These are phyloP conservation scores for Globisporangium megalacanthum DNA, from an alignment of 352 stramenopile genomes.

Conservation along the genomic window DNA sequence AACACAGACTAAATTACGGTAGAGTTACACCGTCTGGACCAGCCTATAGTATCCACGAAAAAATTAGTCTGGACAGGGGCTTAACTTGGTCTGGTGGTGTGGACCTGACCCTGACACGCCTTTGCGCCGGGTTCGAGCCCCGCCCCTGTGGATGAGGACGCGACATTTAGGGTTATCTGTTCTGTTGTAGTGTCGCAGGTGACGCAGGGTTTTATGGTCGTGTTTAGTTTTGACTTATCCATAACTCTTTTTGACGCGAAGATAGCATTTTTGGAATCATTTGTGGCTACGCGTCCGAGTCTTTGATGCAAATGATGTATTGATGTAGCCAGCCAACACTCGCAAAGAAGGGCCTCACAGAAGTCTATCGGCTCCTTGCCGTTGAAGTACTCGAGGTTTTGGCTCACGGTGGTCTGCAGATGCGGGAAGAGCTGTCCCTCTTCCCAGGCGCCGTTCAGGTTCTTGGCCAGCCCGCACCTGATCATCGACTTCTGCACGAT, in stretches of 20 bases:
- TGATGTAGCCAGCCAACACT: no score
- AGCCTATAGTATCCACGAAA: neutral
- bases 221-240: no score
- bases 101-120: neutral
- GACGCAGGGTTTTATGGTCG: neutral
- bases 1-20: neutral
- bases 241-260: no score
- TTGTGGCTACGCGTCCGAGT: no score
- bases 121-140: neutral
- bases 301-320: no score
- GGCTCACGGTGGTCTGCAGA: constrained; percentile 7
- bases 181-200: neutral
- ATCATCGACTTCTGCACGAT: constrained; percentile 17
- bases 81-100: neutral
- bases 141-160: neutral
- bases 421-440: constrained; percentile 10
- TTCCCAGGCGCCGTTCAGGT: constrained; percentile 12
- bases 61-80: neutral
- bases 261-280: no score
- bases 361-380: constrained; percentile 8
- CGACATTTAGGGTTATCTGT: neutral
- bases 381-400: constrained; percentile 10
- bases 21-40: neutral
- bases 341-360: constrained; percentile 3
- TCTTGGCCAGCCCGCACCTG: constrained; percentile 10